Conservation (phyloP, 2,329 filamentous ascomycete genomes). For the Fusarium irregulare region DNA sequence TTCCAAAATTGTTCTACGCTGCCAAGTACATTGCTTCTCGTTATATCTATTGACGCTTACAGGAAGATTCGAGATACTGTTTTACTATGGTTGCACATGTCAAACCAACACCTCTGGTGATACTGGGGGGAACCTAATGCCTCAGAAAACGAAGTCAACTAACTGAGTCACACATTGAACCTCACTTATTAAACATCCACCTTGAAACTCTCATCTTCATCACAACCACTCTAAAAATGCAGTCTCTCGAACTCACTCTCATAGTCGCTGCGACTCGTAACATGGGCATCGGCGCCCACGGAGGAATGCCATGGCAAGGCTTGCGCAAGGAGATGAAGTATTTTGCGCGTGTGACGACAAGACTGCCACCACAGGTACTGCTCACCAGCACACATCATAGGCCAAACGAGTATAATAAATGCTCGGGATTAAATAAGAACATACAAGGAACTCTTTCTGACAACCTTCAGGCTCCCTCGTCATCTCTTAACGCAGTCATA, state of each 20-base stretch:
- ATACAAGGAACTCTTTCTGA: neutral
- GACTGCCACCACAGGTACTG: constrained; percentile 59
- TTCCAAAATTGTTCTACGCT: neutral
- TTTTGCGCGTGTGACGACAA: constrained; percentile 89
- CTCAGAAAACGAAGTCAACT: neutral
- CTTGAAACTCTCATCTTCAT: constrained; percentile 5
- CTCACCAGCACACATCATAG: neutral
- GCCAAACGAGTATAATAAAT: neutral
- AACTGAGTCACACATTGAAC: constrained; percentile 2
- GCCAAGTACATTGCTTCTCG: neutral
- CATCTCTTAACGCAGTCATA: constrained; percentile 78
- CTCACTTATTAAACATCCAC: neutral
- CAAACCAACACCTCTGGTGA: neutral
- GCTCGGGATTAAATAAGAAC: neutral
- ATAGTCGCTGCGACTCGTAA: constrained; percentile 91
- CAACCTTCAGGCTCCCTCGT: constrained; percentile 45
- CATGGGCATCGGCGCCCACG: constrained; percentile 87
- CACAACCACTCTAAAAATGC: constrained; percentile 44
- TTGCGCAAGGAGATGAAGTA: constrained; percentile 94
- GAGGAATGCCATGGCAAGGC: constrained; percentile 87
- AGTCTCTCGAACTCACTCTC: constrained; percentile 76
- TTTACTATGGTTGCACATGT: neutral
- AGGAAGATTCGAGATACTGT: neutral
- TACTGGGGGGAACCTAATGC: neutral
- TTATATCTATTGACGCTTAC: neutral